phyloP scores from a whole-genome alignment of 345 rosid species.

The Reutealis trisperma region DNA sequence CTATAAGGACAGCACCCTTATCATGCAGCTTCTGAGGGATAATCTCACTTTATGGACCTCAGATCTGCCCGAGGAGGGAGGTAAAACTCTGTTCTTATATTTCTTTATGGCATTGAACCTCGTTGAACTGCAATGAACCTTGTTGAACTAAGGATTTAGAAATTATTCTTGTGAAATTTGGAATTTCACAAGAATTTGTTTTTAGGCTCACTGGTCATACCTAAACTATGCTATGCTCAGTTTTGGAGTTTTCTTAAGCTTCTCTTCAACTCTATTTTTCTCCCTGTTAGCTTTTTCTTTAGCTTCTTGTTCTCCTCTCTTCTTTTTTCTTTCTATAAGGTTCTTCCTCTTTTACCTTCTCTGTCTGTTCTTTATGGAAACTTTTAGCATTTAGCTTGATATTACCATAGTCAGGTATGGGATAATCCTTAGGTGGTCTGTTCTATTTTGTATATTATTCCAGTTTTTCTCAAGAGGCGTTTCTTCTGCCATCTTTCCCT shows the following conservation, averaged over 20 bases:
- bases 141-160: background rate
- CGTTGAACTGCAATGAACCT: background rate
- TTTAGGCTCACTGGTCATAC: background rate
- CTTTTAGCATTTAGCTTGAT: no score
- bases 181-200: background rate
- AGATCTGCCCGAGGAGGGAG: constrained; percentile 83
- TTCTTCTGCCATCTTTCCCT: background rate
- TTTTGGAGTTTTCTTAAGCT: background rate
- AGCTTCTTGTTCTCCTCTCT: no score
- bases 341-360: no score
- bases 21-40: constrained; percentile 92
- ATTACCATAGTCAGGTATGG: no score
- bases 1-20: constrained; percentile 85
- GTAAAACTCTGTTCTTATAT: constrained; percentile 32
- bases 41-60: constrained; percentile 85
- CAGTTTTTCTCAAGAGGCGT: no score
- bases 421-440: no score
- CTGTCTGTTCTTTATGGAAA: no score
- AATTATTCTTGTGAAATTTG: background rate
- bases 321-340: no score
- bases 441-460: no score
- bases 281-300: no score
- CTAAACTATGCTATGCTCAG: background rate
- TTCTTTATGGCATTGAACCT: background rate
- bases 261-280: no score